phyloP scores from a whole-genome alignment of 768 basidiomycete species.

The Termitomyces eurrhizus region DNA sequence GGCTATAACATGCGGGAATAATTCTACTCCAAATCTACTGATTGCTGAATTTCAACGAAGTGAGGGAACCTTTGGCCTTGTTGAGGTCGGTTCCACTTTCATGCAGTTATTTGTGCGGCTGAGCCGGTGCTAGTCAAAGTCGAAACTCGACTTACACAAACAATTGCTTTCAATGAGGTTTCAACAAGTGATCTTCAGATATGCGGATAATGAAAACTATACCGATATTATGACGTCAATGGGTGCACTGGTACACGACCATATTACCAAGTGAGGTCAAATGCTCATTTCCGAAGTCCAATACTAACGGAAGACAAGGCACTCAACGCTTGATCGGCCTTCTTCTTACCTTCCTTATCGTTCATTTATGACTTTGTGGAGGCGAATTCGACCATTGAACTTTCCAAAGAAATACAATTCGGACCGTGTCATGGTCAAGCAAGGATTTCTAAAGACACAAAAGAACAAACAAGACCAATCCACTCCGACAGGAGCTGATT shows the following conservation, averaged over 20 bases:
- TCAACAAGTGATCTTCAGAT: constrained; percentile 55
- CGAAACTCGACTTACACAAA: constrained; percentile 80
- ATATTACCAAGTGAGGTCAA: constrained; percentile 43
- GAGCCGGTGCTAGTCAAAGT: constrained; percentile 56
- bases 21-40: constrained; percentile 77
- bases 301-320: constrained; percentile 16
- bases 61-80: constrained; percentile 76
- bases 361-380: constrained; percentile 51
- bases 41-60: constrained; percentile 79
- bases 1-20: constrained; percentile 81
- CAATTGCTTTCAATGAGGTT: constrained; percentile 73
- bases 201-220: constrained; percentile 75
- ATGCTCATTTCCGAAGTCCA: not conserved
- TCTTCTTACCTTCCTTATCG: constrained; percentile 34
- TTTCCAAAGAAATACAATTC: constrained; percentile 32
- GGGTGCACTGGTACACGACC: constrained; percentile 59
- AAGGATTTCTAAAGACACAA: constrained; percentile 6
- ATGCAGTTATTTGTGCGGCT: not conserved
- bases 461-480: constrained; percentile 45
- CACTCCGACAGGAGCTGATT: constrained; percentile 50
- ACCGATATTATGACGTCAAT: constrained; percentile 59
- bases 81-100: constrained; percentile 49
- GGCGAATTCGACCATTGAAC: constrained; percentile 41
- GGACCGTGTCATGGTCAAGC: constrained; percentile 24
- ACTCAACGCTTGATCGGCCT: constrained; percentile 26